Evolutionary conservation across 306 rosid species (phyloP).

Genomic region (Begonia peltatifolia): DNA sequence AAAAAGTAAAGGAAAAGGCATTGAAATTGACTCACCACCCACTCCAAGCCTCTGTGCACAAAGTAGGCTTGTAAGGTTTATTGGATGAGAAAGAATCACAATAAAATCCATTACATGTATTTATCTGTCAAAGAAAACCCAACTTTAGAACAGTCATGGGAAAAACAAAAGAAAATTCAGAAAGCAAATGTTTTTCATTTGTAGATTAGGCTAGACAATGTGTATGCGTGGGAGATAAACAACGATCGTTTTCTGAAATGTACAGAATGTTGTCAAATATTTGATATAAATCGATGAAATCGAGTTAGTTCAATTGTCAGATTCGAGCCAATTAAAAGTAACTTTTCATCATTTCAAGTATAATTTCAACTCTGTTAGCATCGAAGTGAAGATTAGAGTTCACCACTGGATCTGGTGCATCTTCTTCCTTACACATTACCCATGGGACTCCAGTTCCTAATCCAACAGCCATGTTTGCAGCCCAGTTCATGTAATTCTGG

Average conservation of each 20-base stretch:
- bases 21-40: constrained; percentile 23
- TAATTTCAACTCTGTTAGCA: too few species aligned
- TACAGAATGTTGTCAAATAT: too few species aligned
- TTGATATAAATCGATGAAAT: too few species aligned
- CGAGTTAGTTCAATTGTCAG: too few species aligned
- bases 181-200: not conserved
- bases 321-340: too few species aligned
- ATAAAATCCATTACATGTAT: constrained; percentile 83
- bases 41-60: constrained; percentile 51
- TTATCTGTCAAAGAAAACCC: constrained; percentile 33
- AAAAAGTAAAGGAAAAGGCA: not conserved
- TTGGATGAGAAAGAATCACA: constrained; percentile 74
- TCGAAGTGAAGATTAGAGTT: too few species aligned
- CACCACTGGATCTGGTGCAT: constrained; percentile 88
- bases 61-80: constrained; percentile 56
- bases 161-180: not conserved
- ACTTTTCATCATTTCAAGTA: too few species aligned
- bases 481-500: too few species aligned
- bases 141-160: not conserved
- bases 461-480: too few species aligned
- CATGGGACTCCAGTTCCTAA: constrained; percentile 78
- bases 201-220: too few species aligned
- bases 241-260: too few species aligned
- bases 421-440: constrained; percentile 85
- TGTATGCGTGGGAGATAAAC: too few species aligned